Conservation (phyloP, 768 basidiomycete genomes). For the Hericium alpestre region DNA sequence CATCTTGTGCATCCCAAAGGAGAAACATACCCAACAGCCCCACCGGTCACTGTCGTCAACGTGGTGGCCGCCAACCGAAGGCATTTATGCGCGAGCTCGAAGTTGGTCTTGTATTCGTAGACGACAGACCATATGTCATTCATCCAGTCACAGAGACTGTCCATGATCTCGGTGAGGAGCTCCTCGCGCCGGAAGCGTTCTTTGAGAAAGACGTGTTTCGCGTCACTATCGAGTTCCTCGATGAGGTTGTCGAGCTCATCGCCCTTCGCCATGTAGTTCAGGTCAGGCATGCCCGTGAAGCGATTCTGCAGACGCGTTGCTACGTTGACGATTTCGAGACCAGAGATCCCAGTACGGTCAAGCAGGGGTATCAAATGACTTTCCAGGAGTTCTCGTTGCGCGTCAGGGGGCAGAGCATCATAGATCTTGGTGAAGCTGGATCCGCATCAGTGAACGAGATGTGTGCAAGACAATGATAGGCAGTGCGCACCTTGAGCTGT, state of each 20-base stretch:
- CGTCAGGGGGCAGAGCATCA: conserved; percentile 11
- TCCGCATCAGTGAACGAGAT: too few species aligned
- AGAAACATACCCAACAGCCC: background rate
- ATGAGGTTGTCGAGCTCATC: conserved; percentile 43
- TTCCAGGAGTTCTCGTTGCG: conserved; percentile 37
- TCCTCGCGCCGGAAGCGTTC: conserved; percentile 46
- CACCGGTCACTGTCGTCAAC: background rate
- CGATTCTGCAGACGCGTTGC: conserved; percentile 30
- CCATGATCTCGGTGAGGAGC: conserved; percentile 43
- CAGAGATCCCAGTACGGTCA: conserved; percentile 30
- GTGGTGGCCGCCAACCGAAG: conserved; percentile 42
- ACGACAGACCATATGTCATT: conserved; percentile 53
- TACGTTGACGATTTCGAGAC: conserved; percentile 10
- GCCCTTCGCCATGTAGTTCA: conserved; percentile 46
- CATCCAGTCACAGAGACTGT: conserved; percentile 46
- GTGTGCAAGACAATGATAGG: too few species aligned
- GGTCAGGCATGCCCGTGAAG: conserved; percentile 31
- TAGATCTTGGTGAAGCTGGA: background rate
- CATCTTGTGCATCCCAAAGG: background rate
- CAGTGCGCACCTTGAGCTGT: too few species aligned
- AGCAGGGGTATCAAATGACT: conserved; percentile 36
- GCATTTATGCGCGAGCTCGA: conserved; percentile 41
- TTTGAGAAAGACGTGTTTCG: conserved; percentile 40
- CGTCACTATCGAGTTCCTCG: conserved; percentile 41
- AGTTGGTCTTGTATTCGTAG: conserved; percentile 48